Percentiles rank a stretch among this genome's conserved stretches.
These are phyloP conservation scores for Sporothrix luriei DNA, from an alignment of 2,329 filamentous ascomycete genomes.

Conservation along the genomic window DNA sequence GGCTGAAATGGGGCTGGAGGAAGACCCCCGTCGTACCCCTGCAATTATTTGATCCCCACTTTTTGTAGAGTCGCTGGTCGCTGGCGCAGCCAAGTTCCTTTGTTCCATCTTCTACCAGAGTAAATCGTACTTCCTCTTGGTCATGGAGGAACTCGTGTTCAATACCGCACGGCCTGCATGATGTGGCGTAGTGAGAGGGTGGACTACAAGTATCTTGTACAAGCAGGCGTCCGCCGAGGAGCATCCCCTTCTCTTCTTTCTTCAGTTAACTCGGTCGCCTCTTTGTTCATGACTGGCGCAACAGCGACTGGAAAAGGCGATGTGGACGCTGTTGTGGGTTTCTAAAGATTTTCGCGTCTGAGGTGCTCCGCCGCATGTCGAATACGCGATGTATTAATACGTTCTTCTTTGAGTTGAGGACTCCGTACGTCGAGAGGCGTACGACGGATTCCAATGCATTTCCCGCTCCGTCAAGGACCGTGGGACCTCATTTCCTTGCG, in stretches of 20 bases:
- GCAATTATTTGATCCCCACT: conserved; percentile 25
- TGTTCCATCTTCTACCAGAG: neutral
- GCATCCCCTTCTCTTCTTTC: neutral
- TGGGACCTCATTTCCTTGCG: conserved; percentile 21
- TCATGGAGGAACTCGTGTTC: neutral
- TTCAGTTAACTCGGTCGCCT: neutral
- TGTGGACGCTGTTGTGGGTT: neutral
- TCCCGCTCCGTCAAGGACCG: neutral
- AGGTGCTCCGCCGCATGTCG: no score
- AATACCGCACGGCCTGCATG: neutral
- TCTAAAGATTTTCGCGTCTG: no score
- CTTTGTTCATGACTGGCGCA: neutral
- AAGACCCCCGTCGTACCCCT: conserved; percentile 21
- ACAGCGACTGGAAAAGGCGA: neutral
- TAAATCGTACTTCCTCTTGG: conserved; percentile 18
- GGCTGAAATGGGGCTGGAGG: conserved; percentile 23
- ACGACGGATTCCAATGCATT: neutral
- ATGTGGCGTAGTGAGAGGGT: conserved; percentile 1
- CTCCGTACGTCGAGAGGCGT: no score
- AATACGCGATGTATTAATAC: no score
- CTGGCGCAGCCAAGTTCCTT: neutral
- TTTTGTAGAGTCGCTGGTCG: neutral
- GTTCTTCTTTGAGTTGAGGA: neutral
- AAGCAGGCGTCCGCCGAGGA: neutral
- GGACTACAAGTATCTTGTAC: neutral